Conservation (phyloP, 2,329 filamentous ascomycete genomes). For the Lecanicillium sp. region DNA sequence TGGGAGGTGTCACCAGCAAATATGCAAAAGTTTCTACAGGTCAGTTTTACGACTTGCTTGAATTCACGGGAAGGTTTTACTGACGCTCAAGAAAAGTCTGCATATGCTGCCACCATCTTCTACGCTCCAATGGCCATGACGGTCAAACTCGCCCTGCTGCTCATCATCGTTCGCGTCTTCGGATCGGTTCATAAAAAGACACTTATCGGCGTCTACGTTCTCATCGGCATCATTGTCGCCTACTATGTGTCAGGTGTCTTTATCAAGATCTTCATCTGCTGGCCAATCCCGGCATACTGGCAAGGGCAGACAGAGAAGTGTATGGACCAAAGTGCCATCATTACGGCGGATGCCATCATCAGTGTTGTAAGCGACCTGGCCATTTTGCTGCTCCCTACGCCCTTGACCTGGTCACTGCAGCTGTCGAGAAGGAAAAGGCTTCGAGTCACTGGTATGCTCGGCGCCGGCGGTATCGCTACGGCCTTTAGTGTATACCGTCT, state of each 20-base stretch:
- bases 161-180: constrained; percentile 35
- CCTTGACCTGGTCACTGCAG: constrained; percentile 23
- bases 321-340: constrained; percentile 24
- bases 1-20: constrained; percentile 21
- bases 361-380: constrained; percentile 22
- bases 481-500: constrained; percentile 22
- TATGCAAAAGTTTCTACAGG: constrained; percentile 25
- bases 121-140: constrained; percentile 34
- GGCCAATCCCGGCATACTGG: constrained; percentile 33
- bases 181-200: constrained; percentile 28
- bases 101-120: constrained; percentile 34
- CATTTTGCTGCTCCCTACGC: constrained; percentile 21
- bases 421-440: constrained; percentile 20
- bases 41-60: constrained; percentile 10
- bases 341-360: constrained; percentile 22
- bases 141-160: constrained; percentile 33
- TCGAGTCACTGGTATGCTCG: constrained; percentile 19
- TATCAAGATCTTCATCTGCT: constrained; percentile 32
- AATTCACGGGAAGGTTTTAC: too few relatives aligned
- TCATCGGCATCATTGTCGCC: constrained; percentile 25
- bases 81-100: constrained; percentile 17
- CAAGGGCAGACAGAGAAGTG: constrained; percentile 19
- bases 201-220: constrained; percentile 27
- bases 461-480: constrained; percentile 23
- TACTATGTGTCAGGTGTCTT: constrained; percentile 33